These are phyloP conservation scores for Dothidotthia symphoricarpi DNA, from an alignment of 2,329 filamentous ascomycete species.

Conservation along the genomic window DNA sequence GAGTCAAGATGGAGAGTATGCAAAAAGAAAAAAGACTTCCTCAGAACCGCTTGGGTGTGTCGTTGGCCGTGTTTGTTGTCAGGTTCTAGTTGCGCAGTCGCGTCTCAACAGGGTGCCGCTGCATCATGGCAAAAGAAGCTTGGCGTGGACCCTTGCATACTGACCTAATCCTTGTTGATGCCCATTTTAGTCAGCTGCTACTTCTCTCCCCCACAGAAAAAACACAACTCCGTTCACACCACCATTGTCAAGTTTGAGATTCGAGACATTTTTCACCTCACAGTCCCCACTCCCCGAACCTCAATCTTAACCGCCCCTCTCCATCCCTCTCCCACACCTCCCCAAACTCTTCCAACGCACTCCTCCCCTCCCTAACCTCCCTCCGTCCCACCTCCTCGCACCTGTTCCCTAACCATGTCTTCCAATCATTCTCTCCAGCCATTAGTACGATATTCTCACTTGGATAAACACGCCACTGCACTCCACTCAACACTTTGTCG, in stretches of 20 bases:
- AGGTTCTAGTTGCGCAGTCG: constrained; percentile 7
- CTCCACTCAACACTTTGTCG: constrained; percentile 7
- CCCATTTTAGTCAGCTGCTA: too few relatives aligned
- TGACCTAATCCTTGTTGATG: constrained; percentile 4
- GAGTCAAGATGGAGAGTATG: constrained; percentile 1
- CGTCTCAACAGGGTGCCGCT: constrained; percentile 11
- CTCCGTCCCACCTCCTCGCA: constrained; percentile 12
- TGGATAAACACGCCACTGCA: constrained; percentile 12
- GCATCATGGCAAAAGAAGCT: constrained; percentile 7
- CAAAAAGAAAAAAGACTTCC: constrained; percentile 10
- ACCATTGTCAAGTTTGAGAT: too few relatives aligned
- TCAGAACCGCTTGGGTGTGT: constrained; percentile 7
- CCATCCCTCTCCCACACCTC: constrained; percentile 6
- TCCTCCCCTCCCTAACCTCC: constrained; percentile 3
- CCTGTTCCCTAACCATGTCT: background rate
- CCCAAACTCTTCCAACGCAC: constrained; percentile 8
- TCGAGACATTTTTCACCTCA: too few relatives aligned
- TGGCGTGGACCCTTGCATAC: constrained; percentile 13
- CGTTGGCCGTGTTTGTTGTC: too few relatives aligned
- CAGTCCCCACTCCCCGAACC: too few relatives aligned
- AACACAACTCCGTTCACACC: too few relatives aligned
- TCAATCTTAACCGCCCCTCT: too few relatives aligned
- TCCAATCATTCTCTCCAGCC: constrained; percentile 13
- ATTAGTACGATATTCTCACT: constrained; percentile 7
- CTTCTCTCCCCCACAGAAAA: too few relatives aligned